Evolutionary conservation across 2,329 filamentous ascomycete genomes (phyloP), one percentile per base, ranked within the genome.

Genomic region (Fusarium pseudonygamai): DNA sequence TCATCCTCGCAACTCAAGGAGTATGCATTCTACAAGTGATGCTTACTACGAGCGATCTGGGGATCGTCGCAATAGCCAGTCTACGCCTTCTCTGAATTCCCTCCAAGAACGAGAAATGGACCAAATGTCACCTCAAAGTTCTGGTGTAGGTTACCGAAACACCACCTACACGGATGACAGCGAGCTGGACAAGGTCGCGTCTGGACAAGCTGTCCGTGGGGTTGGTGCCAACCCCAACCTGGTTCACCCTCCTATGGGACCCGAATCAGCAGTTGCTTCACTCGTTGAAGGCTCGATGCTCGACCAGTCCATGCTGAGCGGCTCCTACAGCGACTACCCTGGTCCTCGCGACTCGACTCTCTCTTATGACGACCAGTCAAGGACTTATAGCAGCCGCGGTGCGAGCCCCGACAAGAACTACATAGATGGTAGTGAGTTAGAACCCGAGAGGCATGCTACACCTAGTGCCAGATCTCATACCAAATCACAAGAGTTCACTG

Each of bases 221-320:
- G 83, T 94, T 52, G 92, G 89, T 46, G 91, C 91, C 16, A 97
- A 93, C 75, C 92, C 94, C 5, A 88, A 93, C 74, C 92, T 94
- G 78, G 88, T 97, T 7, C 91, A 95, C 75, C 91, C 90, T 4
- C 90, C 89, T 5, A 79, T 91, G 39, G 94, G 89, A 5, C 91
- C 97, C 0, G 95, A 98, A 81, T 98, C 95, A 20, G 93, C 93
- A 15, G 95, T 98, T 16, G 96, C 96, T 13, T 98, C 95, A 22
- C 85, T 98, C 12, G 85, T 92, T 4, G 92, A 96, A 76, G 94
- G 95, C 24, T 96, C 94, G 1, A 84, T 88, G 81, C 80, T 90
- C 22, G 88, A 90, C 9, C 88, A 88, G 58, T 97, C 94, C 5
- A 89, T 92, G 18, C 80, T 97, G 60, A 84, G 79, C 40, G 87